Conservation (phyloP, 208 protist species). For the Blastocrithidia nonstop region DNA sequence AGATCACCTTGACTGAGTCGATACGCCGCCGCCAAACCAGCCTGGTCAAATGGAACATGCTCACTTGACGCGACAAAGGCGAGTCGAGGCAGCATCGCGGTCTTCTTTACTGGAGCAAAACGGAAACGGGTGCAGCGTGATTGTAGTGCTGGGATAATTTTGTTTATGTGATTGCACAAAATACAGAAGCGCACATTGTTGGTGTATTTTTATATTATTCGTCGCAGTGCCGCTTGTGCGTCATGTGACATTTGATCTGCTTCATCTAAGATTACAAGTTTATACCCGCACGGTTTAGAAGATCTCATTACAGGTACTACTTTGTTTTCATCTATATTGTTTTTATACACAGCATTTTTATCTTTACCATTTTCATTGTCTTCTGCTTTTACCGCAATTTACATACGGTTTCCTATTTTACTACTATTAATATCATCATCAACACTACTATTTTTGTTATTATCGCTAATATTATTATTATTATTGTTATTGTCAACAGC, state of each 20-base stretch:
- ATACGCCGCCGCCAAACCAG: slow-evolving; percentile 87
- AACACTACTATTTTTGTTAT: slow-evolving; percentile 1
- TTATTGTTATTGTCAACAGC: neutral
- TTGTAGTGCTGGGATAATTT: slow-evolving; percentile 90
- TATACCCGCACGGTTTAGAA: slow-evolving; percentile 58
- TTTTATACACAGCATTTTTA: too few species aligned
- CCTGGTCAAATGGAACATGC: slow-evolving; percentile 52
- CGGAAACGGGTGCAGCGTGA: slow-evolving; percentile 98
- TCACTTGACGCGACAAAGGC: slow-evolving; percentile 75
- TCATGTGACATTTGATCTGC: slow-evolving; percentile 97
- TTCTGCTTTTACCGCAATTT: too few species aligned
- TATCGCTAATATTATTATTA: neutral
- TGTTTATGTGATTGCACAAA: slow-evolving; percentile 98
- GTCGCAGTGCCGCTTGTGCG: slow-evolving; percentile 95
- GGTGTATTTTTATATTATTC: slow-evolving; percentile 98
- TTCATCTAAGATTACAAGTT: slow-evolving; percentile 99
- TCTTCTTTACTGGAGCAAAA: slow-evolving; percentile 88
- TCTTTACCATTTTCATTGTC: too few species aligned
- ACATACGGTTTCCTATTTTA: too few species aligned
- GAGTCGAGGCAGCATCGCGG: slow-evolving; percentile 74
- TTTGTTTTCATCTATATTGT: too few species aligned
- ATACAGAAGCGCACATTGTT: slow-evolving; percentile 96
- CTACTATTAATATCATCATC: neutral
- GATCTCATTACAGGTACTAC: too few species aligned
- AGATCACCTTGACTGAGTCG: slow-evolving; percentile 92